Base-by-base conservation (phyloP, 495 filamentous ascomycete genomes). In the Aspergillus mulundensis region DNA sequence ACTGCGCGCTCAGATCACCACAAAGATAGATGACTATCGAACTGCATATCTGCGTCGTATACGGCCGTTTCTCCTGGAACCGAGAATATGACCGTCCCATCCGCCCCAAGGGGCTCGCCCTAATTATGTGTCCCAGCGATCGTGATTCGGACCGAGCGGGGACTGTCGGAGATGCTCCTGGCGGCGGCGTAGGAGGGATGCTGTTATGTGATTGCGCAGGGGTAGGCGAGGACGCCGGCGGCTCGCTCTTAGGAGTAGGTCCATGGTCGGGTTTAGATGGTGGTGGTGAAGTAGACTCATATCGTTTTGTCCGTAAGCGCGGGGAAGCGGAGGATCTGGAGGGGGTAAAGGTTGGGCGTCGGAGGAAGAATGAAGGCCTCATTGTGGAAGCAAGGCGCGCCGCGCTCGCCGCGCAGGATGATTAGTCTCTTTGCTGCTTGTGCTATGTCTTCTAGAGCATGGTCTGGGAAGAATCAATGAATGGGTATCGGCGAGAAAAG, bases 1-100 rank as follows among this genome's bases (percentile, higher is more conserved):
- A 57, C 69, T 97, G 92, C 53, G 91, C 90, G 57, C 84, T 85
- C 59, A 95, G 59, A 67, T 97, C 92, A 14, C 90, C 90, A 39
- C 81, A 81, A 15, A 88, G 74, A 66, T 91, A 96, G 47, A 96
- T 87, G 14, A 89, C 75, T 30, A 96, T 69, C 41, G 87, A 81
- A 59, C 83, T 90, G 57, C 74, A 73, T 57, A 95, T 64, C 73
- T 97, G 92, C 4, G 90, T 95, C 8, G 78, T 68, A 65, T 87
- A 90, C 7, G 92, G 92, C 54, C 87, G 68, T 44, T 78, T 79
- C 32, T 78, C 74, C 69, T 94, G 89, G 14, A 80, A 79, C 24
- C 86, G 79, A 12, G 80, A 84, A 63, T 94, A 97, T 54, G 69
- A 68, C 30, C 69, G 53, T 18, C 71, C 75, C n/a, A 76, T 47